Evolutionary conservation across 129 eudicot genomes (phyloP).

Genomic region (Pittosporum tobira): DNA sequence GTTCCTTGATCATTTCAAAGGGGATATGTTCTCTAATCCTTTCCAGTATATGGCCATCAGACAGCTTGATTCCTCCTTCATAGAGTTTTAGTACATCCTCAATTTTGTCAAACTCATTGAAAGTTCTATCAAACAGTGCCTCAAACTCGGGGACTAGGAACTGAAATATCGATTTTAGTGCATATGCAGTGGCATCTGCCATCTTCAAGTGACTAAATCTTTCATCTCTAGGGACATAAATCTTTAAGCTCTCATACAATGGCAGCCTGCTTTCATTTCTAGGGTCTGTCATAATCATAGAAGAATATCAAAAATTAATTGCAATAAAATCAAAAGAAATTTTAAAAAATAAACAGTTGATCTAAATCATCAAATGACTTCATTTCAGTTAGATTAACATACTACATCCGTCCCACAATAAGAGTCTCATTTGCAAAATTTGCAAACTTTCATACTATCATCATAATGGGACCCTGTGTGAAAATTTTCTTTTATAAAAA

Average conservation of each 20-base stretch:
- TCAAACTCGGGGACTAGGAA: slow-evolving; percentile 39
- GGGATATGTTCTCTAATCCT: slow-evolving; percentile 30
- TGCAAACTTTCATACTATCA: too few species aligned
- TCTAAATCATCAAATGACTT: too few species aligned
- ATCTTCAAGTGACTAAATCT: slow-evolving; percentile 48
- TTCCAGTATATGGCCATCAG: slow-evolving; percentile 26
- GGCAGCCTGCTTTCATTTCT: slow-evolving; percentile 50
- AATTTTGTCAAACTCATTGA: slow-evolving; percentile 44
- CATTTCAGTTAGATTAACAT: too few species aligned
- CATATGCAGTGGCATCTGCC: slow-evolving; percentile 52
- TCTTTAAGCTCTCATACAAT: slow-evolving; percentile 28
- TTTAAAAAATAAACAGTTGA: too few species aligned
- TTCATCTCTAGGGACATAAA: slow-evolving; percentile 82
- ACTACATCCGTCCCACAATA: too few species aligned
- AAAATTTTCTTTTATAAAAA: too few species aligned
- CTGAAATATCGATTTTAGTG: slow-evolving; percentile 41
- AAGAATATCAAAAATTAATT: too few species aligned
- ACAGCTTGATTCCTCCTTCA: slow-evolving; percentile 48
- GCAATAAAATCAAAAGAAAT: too few species aligned
- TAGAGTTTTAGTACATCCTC: slow-evolving; percentile 45
- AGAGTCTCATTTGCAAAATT: too few species aligned
- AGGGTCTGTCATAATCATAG: slow-evolving; percentile 36
- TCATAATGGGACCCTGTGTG: too few species aligned
- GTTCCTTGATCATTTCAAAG: slow-evolving; percentile 37
- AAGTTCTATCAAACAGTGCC: slow-evolving; percentile 36